These are phyloP conservation scores for Sedum album DNA, from an alignment of 164 flowering plant genomes.

Conservation along the genomic window DNA sequence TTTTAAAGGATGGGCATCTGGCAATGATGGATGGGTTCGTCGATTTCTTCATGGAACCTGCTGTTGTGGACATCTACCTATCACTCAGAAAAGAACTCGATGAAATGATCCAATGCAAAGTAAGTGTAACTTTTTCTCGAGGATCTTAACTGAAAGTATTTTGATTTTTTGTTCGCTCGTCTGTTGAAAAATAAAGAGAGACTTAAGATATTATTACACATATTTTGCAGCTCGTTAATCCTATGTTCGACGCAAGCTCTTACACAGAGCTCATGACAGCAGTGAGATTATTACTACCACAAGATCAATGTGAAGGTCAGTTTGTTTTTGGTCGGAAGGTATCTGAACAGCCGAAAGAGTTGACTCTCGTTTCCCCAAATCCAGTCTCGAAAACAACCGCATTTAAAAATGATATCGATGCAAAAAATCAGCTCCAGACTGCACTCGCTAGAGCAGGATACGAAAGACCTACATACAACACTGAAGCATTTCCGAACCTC, in stretches of 20 bases:
- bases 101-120: conserved; percentile 67
- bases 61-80: conserved; percentile 47
- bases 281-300: conserved; percentile 59
- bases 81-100: conserved; percentile 66
- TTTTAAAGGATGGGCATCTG: conserved; percentile 75
- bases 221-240: conserved; percentile 55
- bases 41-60: conserved; percentile 85
- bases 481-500: conserved; percentile 44
- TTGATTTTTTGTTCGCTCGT: background rate
- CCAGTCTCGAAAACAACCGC: conserved; percentile 18
- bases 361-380: conserved; percentile 10
- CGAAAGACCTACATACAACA: conserved; percentile 48
- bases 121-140: conserved; percentile 16
- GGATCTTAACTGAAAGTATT: background rate
- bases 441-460: conserved; percentile 64
- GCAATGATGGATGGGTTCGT: conserved; percentile 87
- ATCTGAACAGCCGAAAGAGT: conserved; percentile 21
- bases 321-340: conserved; percentile 59
- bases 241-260: conserved; percentile 40
- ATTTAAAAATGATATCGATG: conserved; percentile 54
- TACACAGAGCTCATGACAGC: conserved; percentile 58
- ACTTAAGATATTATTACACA: background rate
- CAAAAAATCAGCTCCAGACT: conserved; percentile 73
- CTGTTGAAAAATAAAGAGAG: background rate
- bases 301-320: conserved; percentile 66